phyloP scores from a whole-genome alignment of 2,329 filamentous ascomycete genomes.

The Epichloe glyceriae region DNA sequence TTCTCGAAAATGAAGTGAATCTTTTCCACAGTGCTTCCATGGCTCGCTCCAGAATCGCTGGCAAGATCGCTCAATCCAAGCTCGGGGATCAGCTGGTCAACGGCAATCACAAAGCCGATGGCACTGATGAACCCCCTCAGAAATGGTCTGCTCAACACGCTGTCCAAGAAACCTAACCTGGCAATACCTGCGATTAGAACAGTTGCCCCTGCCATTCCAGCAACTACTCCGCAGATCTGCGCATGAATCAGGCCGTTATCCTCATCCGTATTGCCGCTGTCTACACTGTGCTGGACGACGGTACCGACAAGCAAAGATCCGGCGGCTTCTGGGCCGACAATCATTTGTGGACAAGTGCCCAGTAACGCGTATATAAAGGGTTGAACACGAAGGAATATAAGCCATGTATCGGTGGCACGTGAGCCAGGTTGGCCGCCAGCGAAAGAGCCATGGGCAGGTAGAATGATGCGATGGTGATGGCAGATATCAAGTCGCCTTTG shows the following conservation, averaged over 20 bases:
- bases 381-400: slow-evolving; percentile 91
- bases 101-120: slow-evolving; percentile 89
- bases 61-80: slow-evolving; percentile 62
- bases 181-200: slow-evolving; percentile 80
- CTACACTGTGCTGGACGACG: slow-evolving; percentile 67
- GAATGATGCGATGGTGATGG: slow-evolving; percentile 93
- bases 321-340: slow-evolving; percentile 89
- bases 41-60: slow-evolving; percentile 50
- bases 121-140: slow-evolving; percentile 92
- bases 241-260: slow-evolving; percentile 58
- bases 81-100: slow-evolving; percentile 88
- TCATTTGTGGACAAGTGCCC: slow-evolving; percentile 83
- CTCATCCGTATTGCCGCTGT: slow-evolving; percentile 50
- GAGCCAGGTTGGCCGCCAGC: slow-evolving; percentile 80
- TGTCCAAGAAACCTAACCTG: slow-evolving; percentile 83
- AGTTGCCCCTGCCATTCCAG: slow-evolving; percentile 74
- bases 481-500: slow-evolving; percentile 74
- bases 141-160: slow-evolving; percentile 85
- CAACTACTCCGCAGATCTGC: slow-evolving; percentile 74
- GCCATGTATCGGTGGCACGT: slow-evolving; percentile 86
- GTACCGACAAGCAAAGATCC: slow-evolving; percentile 83
- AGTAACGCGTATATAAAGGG: slow-evolving; percentile 83
- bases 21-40: slow-evolving; percentile 81
- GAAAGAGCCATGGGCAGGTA: slow-evolving; percentile 97
- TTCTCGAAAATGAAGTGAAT: slow-evolving; percentile 65